These are phyloP conservation scores for Rhodosporidiobolus sp. DNA, from an alignment of 768 basidiomycete species.

Conservation along the genomic window DNA sequence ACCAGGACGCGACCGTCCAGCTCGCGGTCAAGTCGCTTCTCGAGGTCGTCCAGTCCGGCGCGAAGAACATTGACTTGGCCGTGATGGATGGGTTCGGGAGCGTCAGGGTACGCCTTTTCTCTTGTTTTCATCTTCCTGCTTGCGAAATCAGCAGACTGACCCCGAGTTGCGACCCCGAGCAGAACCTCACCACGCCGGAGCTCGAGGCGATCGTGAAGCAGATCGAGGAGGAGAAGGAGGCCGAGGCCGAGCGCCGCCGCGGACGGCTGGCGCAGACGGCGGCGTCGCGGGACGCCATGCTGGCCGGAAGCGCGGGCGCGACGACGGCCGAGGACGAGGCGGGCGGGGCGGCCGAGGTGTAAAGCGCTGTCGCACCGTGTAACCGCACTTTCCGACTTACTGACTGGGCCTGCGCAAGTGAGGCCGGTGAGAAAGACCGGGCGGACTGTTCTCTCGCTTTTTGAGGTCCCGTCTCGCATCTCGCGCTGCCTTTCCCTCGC, in stretches of 20 bases:
- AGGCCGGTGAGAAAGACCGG: too few species aligned
- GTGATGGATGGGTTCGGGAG: slow-evolving; percentile 95
- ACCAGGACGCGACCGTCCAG: slow-evolving; percentile 85
- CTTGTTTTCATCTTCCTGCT: neutral
- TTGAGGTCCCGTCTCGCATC: too few species aligned
- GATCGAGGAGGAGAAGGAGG: slow-evolving; percentile 95
- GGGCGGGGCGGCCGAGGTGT: slow-evolving; percentile 19
- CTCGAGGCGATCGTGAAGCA: slow-evolving; percentile 88
- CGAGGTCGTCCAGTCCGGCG: slow-evolving; percentile 99
- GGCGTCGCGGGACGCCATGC: slow-evolving; percentile 84
- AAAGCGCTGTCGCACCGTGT: too few species aligned
- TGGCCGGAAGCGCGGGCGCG: slow-evolving; percentile 10
- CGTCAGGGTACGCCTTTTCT: slow-evolving; percentile 63
- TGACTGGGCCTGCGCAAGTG: too few species aligned
- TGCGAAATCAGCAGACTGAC: neutral
- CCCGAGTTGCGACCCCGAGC: too few species aligned
- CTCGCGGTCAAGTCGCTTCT: slow-evolving; percentile 90
- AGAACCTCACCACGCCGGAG: slow-evolving; percentile 82
- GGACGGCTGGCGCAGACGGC: slow-evolving; percentile 85
- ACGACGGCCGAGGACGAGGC: slow-evolving; percentile 33
- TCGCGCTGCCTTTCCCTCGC: too few species aligned
- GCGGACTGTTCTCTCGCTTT: too few species aligned
- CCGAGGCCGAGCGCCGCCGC: slow-evolving; percentile 93
- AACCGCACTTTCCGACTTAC: too few species aligned
- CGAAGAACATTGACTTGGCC: slow-evolving; percentile 98